phyloP scores from a whole-genome alignment of 2,329 filamentous ascomycete species.

The Cryoendolithus antarcticus region DNA sequence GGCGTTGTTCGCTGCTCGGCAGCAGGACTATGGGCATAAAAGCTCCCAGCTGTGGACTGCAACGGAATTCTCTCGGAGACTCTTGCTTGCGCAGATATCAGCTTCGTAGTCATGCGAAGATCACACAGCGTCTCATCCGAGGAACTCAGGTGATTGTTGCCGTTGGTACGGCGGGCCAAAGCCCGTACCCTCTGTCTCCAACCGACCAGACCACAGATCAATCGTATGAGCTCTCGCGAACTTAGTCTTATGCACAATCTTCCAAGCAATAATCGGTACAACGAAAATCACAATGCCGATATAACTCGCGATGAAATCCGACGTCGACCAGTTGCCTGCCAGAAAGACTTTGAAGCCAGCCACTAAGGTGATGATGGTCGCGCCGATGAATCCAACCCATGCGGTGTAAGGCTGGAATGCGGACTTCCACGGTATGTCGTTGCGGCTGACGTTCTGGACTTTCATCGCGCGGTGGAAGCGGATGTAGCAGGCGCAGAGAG shows the following conservation, averaged over 20 bases:
- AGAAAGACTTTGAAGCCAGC: constrained; percentile 20
- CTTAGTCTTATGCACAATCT: constrained; percentile 27
- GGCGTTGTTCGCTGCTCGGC: too few relatives aligned
- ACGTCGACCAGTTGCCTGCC: constrained; percentile 15
- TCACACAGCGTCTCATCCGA: too few relatives aligned
- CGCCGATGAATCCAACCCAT: constrained; percentile 9
- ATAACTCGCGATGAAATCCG: constrained; percentile 28
- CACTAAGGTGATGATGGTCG: constrained; percentile 17
- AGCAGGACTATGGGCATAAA: too few relatives aligned
- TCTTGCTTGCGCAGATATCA: too few relatives aligned
- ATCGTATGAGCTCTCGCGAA: constrained; percentile 6
- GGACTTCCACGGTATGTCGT: constrained; percentile 18
- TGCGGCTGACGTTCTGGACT: constrained; percentile 25
- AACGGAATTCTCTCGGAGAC: too few relatives aligned
- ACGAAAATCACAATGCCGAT: constrained; percentile 28
- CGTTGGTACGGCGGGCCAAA: too few relatives aligned
- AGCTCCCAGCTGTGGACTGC: too few relatives aligned
- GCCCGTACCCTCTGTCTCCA: neutral
- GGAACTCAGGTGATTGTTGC: too few relatives aligned
- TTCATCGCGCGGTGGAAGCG: constrained; percentile 32
- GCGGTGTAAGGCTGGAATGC: constrained; percentile 10
- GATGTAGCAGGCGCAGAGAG: constrained; percentile 29
- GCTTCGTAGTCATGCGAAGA: too few relatives aligned
- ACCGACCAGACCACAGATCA: constrained; percentile 17
- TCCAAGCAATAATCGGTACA: constrained; percentile 31